Evolutionary conservation across 768 basidiomycete genomes (phyloP), one percentile per base, ranked within the genome.

Genomic region (Inosperma sp.): DNA sequence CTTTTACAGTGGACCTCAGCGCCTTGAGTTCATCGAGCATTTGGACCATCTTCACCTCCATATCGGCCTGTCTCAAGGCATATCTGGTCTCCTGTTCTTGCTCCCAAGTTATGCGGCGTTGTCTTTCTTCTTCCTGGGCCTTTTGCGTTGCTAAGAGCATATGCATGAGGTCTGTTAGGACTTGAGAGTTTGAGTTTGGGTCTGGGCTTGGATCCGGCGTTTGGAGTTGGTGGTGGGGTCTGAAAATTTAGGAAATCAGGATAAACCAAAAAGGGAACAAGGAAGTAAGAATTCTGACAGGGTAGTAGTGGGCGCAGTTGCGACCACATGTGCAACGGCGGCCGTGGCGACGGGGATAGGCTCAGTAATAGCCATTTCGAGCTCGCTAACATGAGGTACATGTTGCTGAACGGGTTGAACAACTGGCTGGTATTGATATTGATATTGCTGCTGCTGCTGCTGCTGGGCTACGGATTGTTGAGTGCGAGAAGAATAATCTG

Each of bases 41-140:
- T 41, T 56, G 61, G 46, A 71, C 55, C 55, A 87, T 70, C 41
- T 74, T 74, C 17, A 72, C 68, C 58, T 86, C 81, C 70, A 79
- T 76, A 59, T 84, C 80, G 22, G 75, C 77, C 52, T 84, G 78
- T 39, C 72, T 65, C 55, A 80, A 77, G 12, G 65, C 57, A 44
- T 72, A 74, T 58, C 75, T 83, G 8, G 75, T 75, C 67, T 87
- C 87, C 54, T 85, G 82, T 51, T 83, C 81, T 56, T 76, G 72
- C 58, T 89, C 87, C 86, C 87, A 88, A 30, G 71, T 77, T 7
- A 75, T 48, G 41, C 85, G 72, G 16, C 87, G 74, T 55, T 71
- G 77, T 31, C 72, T 68, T 55, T 88, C 87, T 14, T 68, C 72
- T 44, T 84, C 82, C 37, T 82, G 79, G 0, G 80, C 77, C 26